Evolutionary conservation across 352 stramenopile genomes (phyloP), one percentile per base, ranked within the genome.

Genomic region (Phytophthora multivora): DNA sequence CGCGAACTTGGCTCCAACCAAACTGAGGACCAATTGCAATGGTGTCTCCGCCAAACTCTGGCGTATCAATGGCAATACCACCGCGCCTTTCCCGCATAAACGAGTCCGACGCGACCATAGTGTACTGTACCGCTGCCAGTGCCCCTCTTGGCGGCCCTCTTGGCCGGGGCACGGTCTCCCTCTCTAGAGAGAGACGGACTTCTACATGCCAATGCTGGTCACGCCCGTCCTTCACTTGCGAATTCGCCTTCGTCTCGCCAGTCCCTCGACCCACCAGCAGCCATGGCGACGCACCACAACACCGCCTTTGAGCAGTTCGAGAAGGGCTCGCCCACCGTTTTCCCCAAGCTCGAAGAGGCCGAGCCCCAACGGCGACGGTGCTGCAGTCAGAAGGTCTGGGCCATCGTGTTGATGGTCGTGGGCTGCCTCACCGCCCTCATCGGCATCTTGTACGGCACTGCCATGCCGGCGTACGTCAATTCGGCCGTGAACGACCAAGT

Each of bases 401-500:
- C 67, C 55, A 69, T 73, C 30, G 25, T 62, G 15, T 59, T 82
- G 23, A 72, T 86, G 39, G 52, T 48, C 25, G 35, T 79, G 33
- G 81, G 73, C 19, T 66, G 31, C 21, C 41, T 85, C 13, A 63
- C 83, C 8, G 46, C 83, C 15, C 49, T 88, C 38, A 18, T 77
- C n/a, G 69, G 61, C 23, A 77, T 91, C 40, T 58, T 86, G 19
- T 89, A 83, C 61, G 73, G 78, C 63, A 68, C 73, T 28, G 78
- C 71, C 35, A 16, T 93, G 30, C 80, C 84, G 0, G 53, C 63
- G 9, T 79, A 86, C 64, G 63, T 91, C 26, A 75, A 85, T 28
- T 63, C 63, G 31, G 77, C 77, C n/a, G 64, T 88, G 6, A 49
- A 69, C 21, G 67, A 71, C 15, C 19, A 66, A 35, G 76, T 73